Percentiles rank a stretch among this genome's conserved stretches.
Evolutionary conservation across 2,329 filamentous ascomycete genomes (phyloP).

Genomic region (Arthroderma sp.): DNA sequence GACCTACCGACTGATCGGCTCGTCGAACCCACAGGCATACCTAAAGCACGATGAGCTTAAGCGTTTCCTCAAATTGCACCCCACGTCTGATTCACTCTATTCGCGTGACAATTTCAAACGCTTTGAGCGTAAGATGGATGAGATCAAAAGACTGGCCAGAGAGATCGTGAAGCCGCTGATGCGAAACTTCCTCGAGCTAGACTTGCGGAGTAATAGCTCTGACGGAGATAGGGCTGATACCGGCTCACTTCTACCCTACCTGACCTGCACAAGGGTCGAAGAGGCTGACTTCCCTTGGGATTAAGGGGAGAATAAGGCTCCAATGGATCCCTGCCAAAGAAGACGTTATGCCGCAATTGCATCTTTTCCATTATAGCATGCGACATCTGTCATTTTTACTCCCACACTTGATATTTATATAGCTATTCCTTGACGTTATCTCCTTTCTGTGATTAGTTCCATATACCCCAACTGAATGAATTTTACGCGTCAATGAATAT

Average conservation of each 20-base stretch:
- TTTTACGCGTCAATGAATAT: too few species aligned
- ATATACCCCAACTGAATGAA: too few species aligned
- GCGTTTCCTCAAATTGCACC: constrained; percentile 69
- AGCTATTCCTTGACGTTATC: too few species aligned
- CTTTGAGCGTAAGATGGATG: constrained; percentile 78
- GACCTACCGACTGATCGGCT: constrained; percentile 65
- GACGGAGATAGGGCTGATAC: constrained; percentile 11
- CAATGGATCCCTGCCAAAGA: neutral
- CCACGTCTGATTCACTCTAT: constrained; percentile 47
- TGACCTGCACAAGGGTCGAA: constrained; percentile 52
- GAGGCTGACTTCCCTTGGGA: constrained; percentile 53
- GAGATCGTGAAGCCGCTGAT: constrained; percentile 76
- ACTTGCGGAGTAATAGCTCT: constrained; percentile 38
- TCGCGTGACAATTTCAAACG: constrained; percentile 70
- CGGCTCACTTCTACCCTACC: constrained; percentile 41
- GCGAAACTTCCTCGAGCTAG: constrained; percentile 71
- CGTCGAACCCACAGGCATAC: constrained; percentile 48
- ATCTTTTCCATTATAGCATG: too few species aligned
- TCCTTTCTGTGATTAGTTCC: too few species aligned
- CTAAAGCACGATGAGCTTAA: constrained; percentile 80
- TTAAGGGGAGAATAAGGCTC: constrained; percentile 10
- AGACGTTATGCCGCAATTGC: too few species aligned
- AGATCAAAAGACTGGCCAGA: constrained; percentile 71
- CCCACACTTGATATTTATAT: too few species aligned
- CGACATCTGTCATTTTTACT: too few species aligned